Percentiles rank a stretch among this genome's conserved stretches.
These are phyloP conservation scores for Epichloe brachyelytri DNA, from an alignment of 2,329 filamentous ascomycete genomes.

Conservation along the genomic window DNA sequence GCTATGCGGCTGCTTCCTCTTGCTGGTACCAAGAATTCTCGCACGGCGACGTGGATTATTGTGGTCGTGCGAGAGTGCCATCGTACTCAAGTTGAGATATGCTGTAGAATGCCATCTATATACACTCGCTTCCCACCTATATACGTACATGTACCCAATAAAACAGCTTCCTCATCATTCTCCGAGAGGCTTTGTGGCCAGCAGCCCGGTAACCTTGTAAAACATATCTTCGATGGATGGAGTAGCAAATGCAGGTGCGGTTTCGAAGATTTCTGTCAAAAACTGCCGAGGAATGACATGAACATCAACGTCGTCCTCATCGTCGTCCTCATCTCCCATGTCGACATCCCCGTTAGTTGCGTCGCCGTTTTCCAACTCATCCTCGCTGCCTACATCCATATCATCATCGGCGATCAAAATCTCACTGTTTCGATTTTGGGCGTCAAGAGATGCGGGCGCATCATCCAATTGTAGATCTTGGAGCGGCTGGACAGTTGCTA, in stretches of 20 bases:
- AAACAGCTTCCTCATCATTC: background rate
- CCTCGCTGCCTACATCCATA: constrained; percentile 29
- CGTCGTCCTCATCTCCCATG: constrained; percentile 27
- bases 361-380: constrained; percentile 24
- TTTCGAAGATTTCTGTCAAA: constrained; percentile 57
- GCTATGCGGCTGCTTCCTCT: too few species aligned
- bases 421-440: constrained; percentile 14
- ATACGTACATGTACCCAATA: background rate
- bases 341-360: constrained; percentile 27
- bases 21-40: too few species aligned
- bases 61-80: too few species aligned
- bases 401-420: constrained; percentile 26
- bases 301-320: constrained; percentile 34
- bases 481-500: constrained; percentile 41
- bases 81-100: background rate
- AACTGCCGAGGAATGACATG: constrained; percentile 56
- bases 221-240: constrained; percentile 66
- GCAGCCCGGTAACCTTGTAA: constrained; percentile 50
- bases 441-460: constrained; percentile 15
- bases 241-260: constrained; percentile 53
- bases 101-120: background rate
- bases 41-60: too few species aligned
- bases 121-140: background rate
- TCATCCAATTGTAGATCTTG: constrained; percentile 39
- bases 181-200: constrained; percentile 35